A percentile compares a stretch with the other conserved stretches of the same genome.
These are phyloP conservation scores for Podaxis sp. DNA, from an alignment of 768 basidiomycete species.

Conservation along the genomic window DNA sequence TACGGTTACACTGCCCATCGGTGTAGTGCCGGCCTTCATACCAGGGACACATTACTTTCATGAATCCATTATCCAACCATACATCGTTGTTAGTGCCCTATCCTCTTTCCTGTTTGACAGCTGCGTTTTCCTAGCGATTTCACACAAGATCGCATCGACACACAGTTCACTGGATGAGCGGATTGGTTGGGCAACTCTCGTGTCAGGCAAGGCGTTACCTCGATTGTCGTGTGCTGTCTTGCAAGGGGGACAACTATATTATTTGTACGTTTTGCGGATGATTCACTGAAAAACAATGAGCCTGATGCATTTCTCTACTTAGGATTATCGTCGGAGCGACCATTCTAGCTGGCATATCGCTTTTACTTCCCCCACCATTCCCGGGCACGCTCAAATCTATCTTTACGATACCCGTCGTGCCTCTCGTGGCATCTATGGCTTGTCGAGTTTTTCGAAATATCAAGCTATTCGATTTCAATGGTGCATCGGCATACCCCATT, in stretches of 20 bases:
- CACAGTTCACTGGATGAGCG: slow-evolving; percentile 13
- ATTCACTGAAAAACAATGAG: neutral
- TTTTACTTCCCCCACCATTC: too few relatives aligned
- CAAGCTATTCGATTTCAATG: neutral
- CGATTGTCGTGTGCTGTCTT: slow-evolving; percentile 26
- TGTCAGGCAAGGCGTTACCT: slow-evolving; percentile 23
- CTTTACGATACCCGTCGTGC: neutral
- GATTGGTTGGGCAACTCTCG: slow-evolving; percentile 14
- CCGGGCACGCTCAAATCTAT: too few relatives aligned
- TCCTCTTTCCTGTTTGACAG: slow-evolving; percentile 22
- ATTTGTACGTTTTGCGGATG: slow-evolving; percentile 24
- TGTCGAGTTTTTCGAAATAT: neutral
- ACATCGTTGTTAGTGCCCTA: too few relatives aligned
- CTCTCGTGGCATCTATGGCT: neutral
- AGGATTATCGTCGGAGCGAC: too few relatives aligned
- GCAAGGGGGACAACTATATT: slow-evolving; percentile 32
- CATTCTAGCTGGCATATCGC: too few relatives aligned
- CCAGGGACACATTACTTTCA: slow-evolving; percentile 34
- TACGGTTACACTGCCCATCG: slow-evolving; percentile 24
- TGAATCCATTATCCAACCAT: slow-evolving; percentile 20
- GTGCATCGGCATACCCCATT: neutral
- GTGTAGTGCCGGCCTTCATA: slow-evolving; percentile 21
- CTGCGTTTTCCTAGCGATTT: slow-evolving; percentile 35
- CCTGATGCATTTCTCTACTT: neutral
- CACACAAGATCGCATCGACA: slow-evolving; percentile 24